These are phyloP conservation scores for Trichoderma sp. DNA, from an alignment of 2,329 filamentous ascomycete genomes.

Conservation along the genomic window DNA sequence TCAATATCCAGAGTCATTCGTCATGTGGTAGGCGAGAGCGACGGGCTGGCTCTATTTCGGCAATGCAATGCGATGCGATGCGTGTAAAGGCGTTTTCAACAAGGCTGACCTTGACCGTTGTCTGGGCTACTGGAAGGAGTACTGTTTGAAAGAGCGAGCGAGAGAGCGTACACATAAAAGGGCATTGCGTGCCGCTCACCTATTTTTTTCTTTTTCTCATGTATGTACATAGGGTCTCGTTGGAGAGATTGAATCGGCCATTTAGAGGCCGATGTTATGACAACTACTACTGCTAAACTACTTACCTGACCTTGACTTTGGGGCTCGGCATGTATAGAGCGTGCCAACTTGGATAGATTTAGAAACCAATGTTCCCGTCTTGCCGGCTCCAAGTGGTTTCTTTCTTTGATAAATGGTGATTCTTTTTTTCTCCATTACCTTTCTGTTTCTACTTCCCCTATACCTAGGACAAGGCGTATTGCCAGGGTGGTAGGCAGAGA, in stretches of 20 bases:
- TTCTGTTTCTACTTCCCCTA: no score
- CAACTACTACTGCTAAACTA: conserved; percentile 8
- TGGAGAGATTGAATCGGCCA: conserved; percentile 18
- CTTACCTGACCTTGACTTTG: background rate
- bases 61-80: conserved; percentile 17
- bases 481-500: no score
- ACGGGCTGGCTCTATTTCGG: conserved; percentile 10
- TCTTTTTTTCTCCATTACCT: no score
- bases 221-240: conserved; percentile 22
- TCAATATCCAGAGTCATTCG: background rate
- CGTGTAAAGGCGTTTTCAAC: conserved; percentile 21
- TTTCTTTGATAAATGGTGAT: background rate
- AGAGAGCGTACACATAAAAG: background rate
- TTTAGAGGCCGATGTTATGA: conserved; percentile 21
- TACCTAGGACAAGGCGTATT: no score
- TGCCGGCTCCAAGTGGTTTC: background rate
- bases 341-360: conserved; percentile 14
- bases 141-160: conserved; percentile 19
- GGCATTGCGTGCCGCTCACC: background rate
- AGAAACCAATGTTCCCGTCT: conserved; percentile 4
- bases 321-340: conserved; percentile 9
- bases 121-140: conserved; percentile 17
- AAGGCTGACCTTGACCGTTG: conserved; percentile 19
- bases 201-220: conserved; percentile 18
- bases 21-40: conserved; percentile 5